Evolutionary conservation across 805 yeast species (phyloP), one percentile per base, ranked within the genome.

Genomic region (Yarrowia sp.): DNA sequence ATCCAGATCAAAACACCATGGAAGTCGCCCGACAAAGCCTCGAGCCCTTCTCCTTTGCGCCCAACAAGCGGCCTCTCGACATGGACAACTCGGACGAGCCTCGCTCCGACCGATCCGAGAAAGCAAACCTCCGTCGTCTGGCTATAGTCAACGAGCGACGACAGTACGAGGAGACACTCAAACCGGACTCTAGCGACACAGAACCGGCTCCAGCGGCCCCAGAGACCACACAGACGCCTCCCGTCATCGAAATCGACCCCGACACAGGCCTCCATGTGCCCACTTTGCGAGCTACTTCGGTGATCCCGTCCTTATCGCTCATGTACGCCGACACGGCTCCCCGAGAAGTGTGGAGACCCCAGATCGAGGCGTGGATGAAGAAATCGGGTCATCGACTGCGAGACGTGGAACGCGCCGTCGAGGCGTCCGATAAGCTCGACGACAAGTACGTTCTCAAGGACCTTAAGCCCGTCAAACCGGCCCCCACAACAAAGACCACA

Each of bases 321-420:
- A 68, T 76, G 60, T 76, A 73, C 64, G 75, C 79, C 31, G 79
- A 76, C 67, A 76, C 78, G 14, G 78, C 78, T 4, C 78, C 78
- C 3, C 67, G 77, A 18, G 68, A 71, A 18, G 70, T 72, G 11
- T 76, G 78, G 78, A 65, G 77, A 39, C 76, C 76, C 2, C 78
- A 75, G 68, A 50, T 75, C 61, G 76, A 74, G 66, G 66, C 72
- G n/a, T 75, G 78, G 78, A 69, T 75, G 68, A 70, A 73, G 72
- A 50, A 70, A 71, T 65, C 73, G 71, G 53, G 75, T 76, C 11
- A 64, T 67, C 66, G 67, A 41, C 66, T 72, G 36, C 50, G 47
- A 6, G 65, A 61, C 39, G 45, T 61, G 38, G 57, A 47, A 31
- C 17, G 47, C 1, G 57, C 57, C 38, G 65, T 61, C 14, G 65